Evolutionary conservation across 2,329 filamentous ascomycete species (phyloP), one percentile per base, ranked within the genome.

Genomic region (Daldinia sp.): DNA sequence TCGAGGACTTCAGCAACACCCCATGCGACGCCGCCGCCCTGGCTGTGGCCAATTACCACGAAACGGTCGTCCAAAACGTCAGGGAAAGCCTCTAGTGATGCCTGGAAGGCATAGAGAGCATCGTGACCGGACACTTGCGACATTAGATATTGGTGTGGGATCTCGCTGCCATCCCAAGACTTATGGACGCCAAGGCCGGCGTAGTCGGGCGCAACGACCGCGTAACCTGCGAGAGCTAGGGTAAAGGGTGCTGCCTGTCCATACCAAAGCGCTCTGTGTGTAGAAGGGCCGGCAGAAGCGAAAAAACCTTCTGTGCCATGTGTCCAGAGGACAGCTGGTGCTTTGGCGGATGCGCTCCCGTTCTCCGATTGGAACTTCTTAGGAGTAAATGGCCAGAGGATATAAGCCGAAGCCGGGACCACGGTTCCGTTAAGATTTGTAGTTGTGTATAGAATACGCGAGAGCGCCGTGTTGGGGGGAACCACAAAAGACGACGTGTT

Each of bases 361-460:
- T 45, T 13, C 5, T 21, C 41, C 10, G 56, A 32, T n/a, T 39
- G 10, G 34, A 66, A 64, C 10, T 25, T 52, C 21, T 59, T 51
- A 11, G 64, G 48, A 21, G 35, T 50, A 52, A 74, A 85, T 0
- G 82, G 83, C 81, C 81, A 85, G 1, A 85, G 77, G 10, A 85
- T 72, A 68, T 77, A 83, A 1, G 77, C 83, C 1, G 82, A 83
- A 7, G 81, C 78, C 0, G 83, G 83, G 1, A 85, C 70, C 0
- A 75, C 60, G 0, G 77, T 78, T 2, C 80, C 79, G 58, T 83
- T 82, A 19, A 79, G 63, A n/a, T 76, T 78, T 17, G 73, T 76
- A 0, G 81, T 80, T 17, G 78, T 78, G 72, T 82, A 85, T 2
- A 83, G 64, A 63, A 85, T 77, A 11, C 82, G 78, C 1, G 81